phyloP scores from a whole-genome alignment of 495 filamentous ascomycete genomes.

The Neurospora pannonica region DNA sequence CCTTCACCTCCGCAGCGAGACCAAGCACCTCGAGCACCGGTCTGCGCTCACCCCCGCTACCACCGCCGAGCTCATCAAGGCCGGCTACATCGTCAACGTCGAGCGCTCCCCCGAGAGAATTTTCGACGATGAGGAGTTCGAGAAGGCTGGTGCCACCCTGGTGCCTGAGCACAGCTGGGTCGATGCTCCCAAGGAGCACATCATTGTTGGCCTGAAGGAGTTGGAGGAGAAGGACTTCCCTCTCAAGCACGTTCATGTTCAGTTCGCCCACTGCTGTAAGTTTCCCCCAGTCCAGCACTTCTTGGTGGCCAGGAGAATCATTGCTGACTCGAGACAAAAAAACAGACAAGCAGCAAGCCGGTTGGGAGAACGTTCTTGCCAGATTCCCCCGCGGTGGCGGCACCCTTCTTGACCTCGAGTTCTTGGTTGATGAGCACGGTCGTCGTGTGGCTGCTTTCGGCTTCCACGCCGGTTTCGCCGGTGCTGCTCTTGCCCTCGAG shows the following conservation, averaged over 20 bases:
- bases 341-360: slow-evolving; percentile 80
- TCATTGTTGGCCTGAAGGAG: slow-evolving; percentile 91
- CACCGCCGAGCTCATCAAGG: slow-evolving; percentile 66
- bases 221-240: slow-evolving; percentile 82
- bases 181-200: slow-evolving; percentile 63
- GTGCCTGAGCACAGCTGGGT: slow-evolving; percentile 76
- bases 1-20: slow-evolving; percentile 38
- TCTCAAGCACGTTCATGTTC: slow-evolving; percentile 76
- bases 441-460: slow-evolving; percentile 66
- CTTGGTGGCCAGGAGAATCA: background rate
- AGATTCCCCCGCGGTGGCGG: slow-evolving; percentile 78
- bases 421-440: slow-evolving; percentile 71
- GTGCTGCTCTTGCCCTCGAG: slow-evolving; percentile 72
- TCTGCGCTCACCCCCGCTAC: slow-evolving; percentile 51
- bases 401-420: slow-evolving; percentile 82
- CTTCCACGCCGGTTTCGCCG: slow-evolving; percentile 74
- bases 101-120: slow-evolving; percentile 75
- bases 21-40: slow-evolving; percentile 50
- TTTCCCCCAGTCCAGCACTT: slow-evolving; percentile 18
- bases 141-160: slow-evolving; percentile 58
- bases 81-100: slow-evolving; percentile 75
- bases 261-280: slow-evolving; percentile 57
- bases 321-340: slow-evolving; percentile 1
- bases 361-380: slow-evolving; percentile 73
- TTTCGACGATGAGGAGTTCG: slow-evolving; percentile 65